Evolutionary conservation across 2,329 filamentous ascomycete genomes (phyloP).

Genomic region (Zalaria sp.): DNA sequence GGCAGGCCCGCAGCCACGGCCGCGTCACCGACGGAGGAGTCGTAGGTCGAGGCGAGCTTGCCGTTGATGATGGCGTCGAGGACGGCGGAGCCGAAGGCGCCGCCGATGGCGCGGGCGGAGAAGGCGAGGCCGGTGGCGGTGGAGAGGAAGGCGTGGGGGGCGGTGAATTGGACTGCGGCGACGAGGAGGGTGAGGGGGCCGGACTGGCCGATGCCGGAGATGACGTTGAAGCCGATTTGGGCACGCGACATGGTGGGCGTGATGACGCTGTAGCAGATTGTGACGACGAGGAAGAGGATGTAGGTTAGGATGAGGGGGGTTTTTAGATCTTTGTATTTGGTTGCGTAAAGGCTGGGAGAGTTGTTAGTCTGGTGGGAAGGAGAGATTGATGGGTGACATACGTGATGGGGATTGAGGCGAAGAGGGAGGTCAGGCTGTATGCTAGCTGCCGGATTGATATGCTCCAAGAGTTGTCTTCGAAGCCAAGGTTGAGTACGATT

Average conservation of each 20-base stretch:
- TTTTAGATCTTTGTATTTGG: conserved; percentile 35
- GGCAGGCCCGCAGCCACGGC: conserved; percentile 31
- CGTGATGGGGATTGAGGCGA: conserved; percentile 29
- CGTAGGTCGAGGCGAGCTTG: conserved; percentile 27
- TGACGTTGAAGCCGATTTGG: conserved; percentile 34
- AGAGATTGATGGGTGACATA: conserved; percentile 10
- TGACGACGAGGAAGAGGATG: conserved; percentile 31
- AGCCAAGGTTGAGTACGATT: conserved; percentile 35
- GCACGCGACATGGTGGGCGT: conserved; percentile 28
- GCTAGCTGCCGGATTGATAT: conserved; percentile 36
- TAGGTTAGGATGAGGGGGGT: conserved; percentile 33
- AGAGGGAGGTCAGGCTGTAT: conserved; percentile 26
- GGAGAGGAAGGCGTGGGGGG: conserved; percentile 37
- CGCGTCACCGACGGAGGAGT: conserved; percentile 24
- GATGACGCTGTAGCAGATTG: conserved; percentile 33
- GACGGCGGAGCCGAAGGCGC: conserved; percentile 39
- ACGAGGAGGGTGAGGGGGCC: conserved; percentile 37
- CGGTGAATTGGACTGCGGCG: conserved; percentile 38
- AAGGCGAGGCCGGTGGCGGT: conserved; percentile 41
- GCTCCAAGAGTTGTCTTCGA: conserved; percentile 30
- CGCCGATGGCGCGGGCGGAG: conserved; percentile 38
- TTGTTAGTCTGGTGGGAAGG: neutral
- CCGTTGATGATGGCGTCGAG: conserved; percentile 38
- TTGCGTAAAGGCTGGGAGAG: conserved; percentile 25
- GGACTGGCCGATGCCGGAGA: conserved; percentile 35